A percentile compares a stretch with the other conserved stretches of the same genome.
phyloP scores from a whole-genome alignment of 2,329 filamentous ascomycete species.

The Pestalotiopsis sp. region DNA sequence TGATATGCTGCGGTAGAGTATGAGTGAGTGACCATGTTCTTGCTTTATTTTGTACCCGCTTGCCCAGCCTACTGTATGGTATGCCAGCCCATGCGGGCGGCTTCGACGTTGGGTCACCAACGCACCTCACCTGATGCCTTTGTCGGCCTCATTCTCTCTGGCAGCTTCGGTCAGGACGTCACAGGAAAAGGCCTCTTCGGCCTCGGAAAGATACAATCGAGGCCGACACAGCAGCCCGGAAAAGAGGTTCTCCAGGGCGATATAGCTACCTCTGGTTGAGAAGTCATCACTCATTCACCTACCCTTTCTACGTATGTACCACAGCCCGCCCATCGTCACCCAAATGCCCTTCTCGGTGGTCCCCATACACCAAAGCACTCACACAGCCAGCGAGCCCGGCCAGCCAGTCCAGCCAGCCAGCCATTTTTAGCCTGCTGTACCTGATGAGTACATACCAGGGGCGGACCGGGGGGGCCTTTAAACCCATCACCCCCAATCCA shows the following conservation, averaged over 20 bases:
- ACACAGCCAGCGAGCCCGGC: neutral
- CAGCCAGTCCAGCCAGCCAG: slow-evolving; percentile 1
- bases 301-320: neutral
- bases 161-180: neutral
- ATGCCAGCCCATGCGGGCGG: slow-evolving; percentile 4
- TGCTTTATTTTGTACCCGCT: no score
- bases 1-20: no score
- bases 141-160: neutral
- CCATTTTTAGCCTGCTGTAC: slow-evolving; percentile 11
- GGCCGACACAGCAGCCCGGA: neutral
- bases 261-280: no score
- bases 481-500: neutral
- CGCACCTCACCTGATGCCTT: neutral
- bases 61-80: no score
- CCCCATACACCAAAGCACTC: neutral
- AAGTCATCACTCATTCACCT: no score
- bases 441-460: slow-evolving; percentile 8
- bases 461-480: neutral
- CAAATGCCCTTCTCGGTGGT: neutral
- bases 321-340: neutral
- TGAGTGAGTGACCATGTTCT: no score
- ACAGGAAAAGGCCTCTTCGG: no score
- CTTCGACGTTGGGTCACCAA: slow-evolving; percentile 1
- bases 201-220: neutral
- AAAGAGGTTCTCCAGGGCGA: no score